Evolutionary conservation across 495 filamentous ascomycete genomes (phyloP).

Genomic region (Aspergillus coremiiformis): DNA sequence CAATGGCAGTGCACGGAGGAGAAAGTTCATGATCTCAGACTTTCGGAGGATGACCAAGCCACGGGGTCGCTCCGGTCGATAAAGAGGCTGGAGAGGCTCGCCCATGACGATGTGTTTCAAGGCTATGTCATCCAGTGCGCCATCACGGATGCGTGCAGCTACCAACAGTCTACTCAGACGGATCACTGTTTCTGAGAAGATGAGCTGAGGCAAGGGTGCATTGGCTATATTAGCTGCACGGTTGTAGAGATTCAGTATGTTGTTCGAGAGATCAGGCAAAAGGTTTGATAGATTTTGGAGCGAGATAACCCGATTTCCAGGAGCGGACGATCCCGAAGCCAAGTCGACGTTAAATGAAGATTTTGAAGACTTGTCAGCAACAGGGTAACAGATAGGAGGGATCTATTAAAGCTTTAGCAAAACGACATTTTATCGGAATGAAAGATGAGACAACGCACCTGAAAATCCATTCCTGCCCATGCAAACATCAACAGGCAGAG

Average conservation of each 20-base stretch:
- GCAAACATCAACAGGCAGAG: constrained; percentile 76
- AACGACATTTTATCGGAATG: background rate
- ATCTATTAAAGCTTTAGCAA: constrained; percentile 35
- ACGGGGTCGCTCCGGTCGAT: constrained; percentile 36
- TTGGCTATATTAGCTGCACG: constrained; percentile 66
- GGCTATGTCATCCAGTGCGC: constrained; percentile 57
- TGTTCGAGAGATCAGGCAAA: constrained; percentile 69
- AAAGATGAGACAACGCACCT: constrained; percentile 41
- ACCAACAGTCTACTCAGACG: constrained; percentile 69
- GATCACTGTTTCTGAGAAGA: constrained; percentile 75
- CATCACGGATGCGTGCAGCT: constrained; percentile 59
- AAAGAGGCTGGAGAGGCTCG: constrained; percentile 34
- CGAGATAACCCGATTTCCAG: constrained; percentile 47
- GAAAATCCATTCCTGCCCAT: constrained; percentile 81
- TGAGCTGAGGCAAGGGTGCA: constrained; percentile 72
- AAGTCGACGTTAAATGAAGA: constrained; percentile 39
- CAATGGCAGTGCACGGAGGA: constrained; percentile 67
- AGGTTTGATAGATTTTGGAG: constrained; percentile 56
- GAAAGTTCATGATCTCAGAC: constrained; percentile 58
- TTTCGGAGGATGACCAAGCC: constrained; percentile 40
- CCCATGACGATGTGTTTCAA: constrained; percentile 61
- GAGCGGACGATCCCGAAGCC: constrained; percentile 24
- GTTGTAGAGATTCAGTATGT: constrained; percentile 75
- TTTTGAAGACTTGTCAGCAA: constrained; percentile 47
- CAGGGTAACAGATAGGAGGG: constrained; percentile 54